A percentile compares a stretch with the other conserved stretches of the same genome.
Conservation (phyloP, 495 filamentous ascomycete species). For the Evansstolkia leycettana region DNA sequence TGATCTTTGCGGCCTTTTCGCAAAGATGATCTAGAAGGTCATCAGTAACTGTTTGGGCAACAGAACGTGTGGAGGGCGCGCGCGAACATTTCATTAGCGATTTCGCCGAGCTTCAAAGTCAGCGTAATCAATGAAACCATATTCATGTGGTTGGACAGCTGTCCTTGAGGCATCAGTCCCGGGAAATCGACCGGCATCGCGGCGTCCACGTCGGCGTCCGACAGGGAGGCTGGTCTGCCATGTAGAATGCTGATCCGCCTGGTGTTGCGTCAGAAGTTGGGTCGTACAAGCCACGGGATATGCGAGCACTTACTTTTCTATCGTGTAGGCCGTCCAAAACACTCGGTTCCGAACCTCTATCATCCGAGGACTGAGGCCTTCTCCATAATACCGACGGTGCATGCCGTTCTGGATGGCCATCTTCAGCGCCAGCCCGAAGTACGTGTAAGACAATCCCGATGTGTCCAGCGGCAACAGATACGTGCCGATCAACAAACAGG, state of each 20-base stretch:
- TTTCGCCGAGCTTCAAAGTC: slow-evolving; percentile 32
- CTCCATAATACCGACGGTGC: slow-evolving; percentile 36
- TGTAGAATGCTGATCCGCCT: slow-evolving; percentile 34
- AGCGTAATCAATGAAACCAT: slow-evolving; percentile 34
- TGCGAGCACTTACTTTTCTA: slow-evolving; percentile 27
- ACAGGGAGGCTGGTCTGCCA: slow-evolving; percentile 32
- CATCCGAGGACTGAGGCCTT: slow-evolving; percentile 29
- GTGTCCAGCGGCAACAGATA: slow-evolving; percentile 13
- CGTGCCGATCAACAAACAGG: slow-evolving; percentile 21
- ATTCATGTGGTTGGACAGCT: slow-evolving; percentile 32
- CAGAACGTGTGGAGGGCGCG: neutral
- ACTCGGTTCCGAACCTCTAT: slow-evolving; percentile 36
- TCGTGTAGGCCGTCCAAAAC: slow-evolving; percentile 40
- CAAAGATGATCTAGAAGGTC: slow-evolving; percentile 16
- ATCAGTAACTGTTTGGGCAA: neutral
- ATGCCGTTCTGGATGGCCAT: slow-evolving; percentile 43
- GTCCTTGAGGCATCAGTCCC: slow-evolving; percentile 20
- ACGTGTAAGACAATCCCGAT: slow-evolving; percentile 36
- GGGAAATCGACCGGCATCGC: slow-evolving; percentile 33
- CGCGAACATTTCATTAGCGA: slow-evolving; percentile 33
- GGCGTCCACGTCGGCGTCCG: slow-evolving; percentile 33
- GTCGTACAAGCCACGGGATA: neutral
- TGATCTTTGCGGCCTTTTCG: slow-evolving; percentile 28
- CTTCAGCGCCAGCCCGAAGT: slow-evolving; percentile 37
- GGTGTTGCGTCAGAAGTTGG: slow-evolving; percentile 8